Percentiles rank a stretch among this genome's conserved stretches.
These are phyloP conservation scores for Sarcocystis neurona DNA, from an alignment of 169 alveolate genomes.

Conservation along the genomic window DNA sequence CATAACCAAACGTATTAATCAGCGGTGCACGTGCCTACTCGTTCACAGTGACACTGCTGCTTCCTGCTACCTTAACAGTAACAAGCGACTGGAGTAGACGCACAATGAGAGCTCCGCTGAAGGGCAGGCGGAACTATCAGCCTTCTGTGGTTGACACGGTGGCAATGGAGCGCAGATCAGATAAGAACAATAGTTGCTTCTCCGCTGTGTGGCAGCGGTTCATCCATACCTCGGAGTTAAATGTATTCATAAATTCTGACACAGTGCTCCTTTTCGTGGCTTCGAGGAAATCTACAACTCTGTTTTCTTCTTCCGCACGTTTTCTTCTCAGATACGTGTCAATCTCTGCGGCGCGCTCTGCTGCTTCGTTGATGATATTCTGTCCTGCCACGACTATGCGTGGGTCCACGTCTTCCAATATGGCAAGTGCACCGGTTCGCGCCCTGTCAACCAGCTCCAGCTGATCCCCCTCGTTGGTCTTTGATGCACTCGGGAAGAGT, in stretches of 20 bases:
- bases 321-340: background rate
- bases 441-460: too few species aligned
- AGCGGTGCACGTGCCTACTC: too few species aligned
- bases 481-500: background rate
- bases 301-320: background rate
- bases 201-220: background rate
- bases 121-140: background rate
- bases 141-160: background rate
- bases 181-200: background rate
- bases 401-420: conserved; percentile 17
- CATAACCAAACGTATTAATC: too few species aligned
- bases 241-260: background rate
- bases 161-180: background rate
- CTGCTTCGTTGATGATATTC: background rate
- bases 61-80: too few species aligned
- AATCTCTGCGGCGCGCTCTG: background rate
- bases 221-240: too few species aligned
- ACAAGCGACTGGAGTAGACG: too few species aligned
- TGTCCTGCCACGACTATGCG: background rate
- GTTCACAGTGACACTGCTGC: too few species aligned
- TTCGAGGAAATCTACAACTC: background rate
- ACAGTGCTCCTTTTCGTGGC: background rate
- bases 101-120: too few species aligned
- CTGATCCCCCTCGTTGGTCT: conserved; percentile 2
- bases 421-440: background rate